Percentiles rank a stretch among this genome's conserved stretches.
Evolutionary conservation across 2,329 filamentous ascomycete species (phyloP).

Genomic region (Sporothrix brasiliensis): DNA sequence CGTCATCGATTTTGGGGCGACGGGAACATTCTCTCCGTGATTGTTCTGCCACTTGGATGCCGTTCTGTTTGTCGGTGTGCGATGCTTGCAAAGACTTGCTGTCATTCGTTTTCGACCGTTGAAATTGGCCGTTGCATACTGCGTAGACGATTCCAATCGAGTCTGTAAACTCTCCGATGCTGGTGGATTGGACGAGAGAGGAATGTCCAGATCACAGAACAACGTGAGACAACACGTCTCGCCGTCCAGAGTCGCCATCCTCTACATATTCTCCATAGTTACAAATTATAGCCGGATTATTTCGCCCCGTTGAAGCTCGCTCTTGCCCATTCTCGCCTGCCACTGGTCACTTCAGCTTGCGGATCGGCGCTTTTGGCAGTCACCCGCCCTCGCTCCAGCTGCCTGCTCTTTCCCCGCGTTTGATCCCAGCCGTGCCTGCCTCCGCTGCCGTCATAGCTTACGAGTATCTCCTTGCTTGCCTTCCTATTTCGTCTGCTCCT

Average conservation of each 20-base stretch:
- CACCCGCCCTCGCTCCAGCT: not conserved
- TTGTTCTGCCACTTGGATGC: not conserved
- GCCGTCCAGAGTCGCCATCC: not conserved
- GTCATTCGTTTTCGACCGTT: not conserved
- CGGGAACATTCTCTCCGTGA: not conserved
- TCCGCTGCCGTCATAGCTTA: constrained; percentile 29
- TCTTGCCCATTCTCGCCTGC: not conserved
- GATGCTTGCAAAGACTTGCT: too few species aligned
- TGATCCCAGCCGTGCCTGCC: constrained; percentile 14
- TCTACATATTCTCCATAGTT: not conserved
- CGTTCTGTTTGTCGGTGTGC: not conserved
- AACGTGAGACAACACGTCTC: too few species aligned
- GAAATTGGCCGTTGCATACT: not conserved
- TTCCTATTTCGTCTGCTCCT: not conserved
- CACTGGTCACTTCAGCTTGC: not conserved
- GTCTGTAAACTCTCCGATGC: not conserved
- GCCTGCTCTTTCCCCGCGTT: constrained; percentile 24
- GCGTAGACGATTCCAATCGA: not conserved
- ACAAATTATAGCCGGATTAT: not conserved
- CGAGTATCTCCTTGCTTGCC: constrained; percentile 9
- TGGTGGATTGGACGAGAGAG: not conserved
- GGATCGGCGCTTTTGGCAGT: not conserved
- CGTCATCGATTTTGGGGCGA: constrained; percentile 14
- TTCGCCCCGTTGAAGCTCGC: not conserved
- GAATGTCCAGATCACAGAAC: not conserved